These are phyloP conservation scores for Phytophthora ramorum DNA, from an alignment of 352 stramenopile genomes.

Conservation along the genomic window DNA sequence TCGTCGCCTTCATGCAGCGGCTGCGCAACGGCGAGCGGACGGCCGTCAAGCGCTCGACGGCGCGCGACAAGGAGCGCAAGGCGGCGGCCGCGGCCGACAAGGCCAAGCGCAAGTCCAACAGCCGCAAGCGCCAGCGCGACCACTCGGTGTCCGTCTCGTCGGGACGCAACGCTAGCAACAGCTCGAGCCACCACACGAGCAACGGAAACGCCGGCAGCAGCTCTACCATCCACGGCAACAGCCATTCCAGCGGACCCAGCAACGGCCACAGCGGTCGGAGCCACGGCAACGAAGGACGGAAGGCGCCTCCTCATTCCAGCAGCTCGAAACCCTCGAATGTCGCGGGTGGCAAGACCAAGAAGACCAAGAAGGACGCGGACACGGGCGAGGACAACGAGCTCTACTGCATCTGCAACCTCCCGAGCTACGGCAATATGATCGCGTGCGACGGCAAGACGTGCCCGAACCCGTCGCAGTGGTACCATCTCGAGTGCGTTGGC, in stretches of 20 bases:
- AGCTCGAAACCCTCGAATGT: conserved; percentile 33
- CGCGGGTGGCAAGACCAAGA: conserved; percentile 47
- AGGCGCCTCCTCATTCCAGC: conserved; percentile 25
- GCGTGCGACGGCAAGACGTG: conserved; percentile 90
- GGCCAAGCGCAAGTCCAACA: conserved; percentile 80
- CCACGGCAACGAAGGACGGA: conserved; percentile 36
- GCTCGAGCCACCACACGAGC: conserved; percentile 29
- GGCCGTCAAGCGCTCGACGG: conserved; percentile 52
- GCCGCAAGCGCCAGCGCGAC: conserved; percentile 77
- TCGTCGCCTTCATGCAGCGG: conserved; percentile 86
- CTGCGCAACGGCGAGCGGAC: conserved; percentile 83
- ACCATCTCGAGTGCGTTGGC: conserved; percentile 87
- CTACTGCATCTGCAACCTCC: conserved; percentile 89
- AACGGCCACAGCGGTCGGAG: conserved; percentile 27
- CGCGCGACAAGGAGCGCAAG: conserved; percentile 71
- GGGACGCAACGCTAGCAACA: conserved; percentile 29
- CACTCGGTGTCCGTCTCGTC: conserved; percentile 39
- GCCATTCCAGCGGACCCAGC: conserved; percentile 17
- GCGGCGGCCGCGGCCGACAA: conserved; percentile 44
- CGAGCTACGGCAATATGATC: conserved; percentile 91
- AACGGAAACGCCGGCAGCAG: conserved; percentile 22
- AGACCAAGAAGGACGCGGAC: conserved; percentile 75
- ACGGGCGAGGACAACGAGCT: conserved; percentile 86
- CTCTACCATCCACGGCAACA: conserved; percentile 22
- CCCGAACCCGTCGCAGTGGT: conserved; percentile 89